phyloP scores from a whole-genome alignment of 305 asterid species.

The Solanum hybrid region DNA sequence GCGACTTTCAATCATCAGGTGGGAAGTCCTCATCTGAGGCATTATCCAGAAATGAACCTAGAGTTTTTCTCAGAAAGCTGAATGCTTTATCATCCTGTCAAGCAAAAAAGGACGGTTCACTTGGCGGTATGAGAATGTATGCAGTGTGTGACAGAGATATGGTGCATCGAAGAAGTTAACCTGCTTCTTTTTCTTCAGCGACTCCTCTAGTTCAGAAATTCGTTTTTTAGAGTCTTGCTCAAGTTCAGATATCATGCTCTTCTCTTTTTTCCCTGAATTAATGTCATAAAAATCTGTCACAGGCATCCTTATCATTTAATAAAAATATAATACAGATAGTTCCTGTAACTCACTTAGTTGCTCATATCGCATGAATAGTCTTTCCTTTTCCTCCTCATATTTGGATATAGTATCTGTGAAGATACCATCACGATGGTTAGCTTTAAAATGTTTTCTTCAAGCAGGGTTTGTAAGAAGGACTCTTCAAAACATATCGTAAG shows the following conservation, averaged over 20 bases:
- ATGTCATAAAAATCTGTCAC: neutral
- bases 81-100: slow-evolving; percentile 82
- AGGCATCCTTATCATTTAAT: neutral
- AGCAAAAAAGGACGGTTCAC: neutral
- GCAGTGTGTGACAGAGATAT: neutral
- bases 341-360: slow-evolving; percentile 59
- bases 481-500: neutral
- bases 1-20: slow-evolving; percentile 48
- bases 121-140: neutral
- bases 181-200: slow-evolving; percentile 90
- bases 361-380: slow-evolving; percentile 51
- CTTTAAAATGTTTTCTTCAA: neutral
- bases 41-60: slow-evolving; percentile 81
- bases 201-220: slow-evolving; percentile 76
- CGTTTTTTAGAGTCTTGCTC: slow-evolving; percentile 57
- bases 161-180: slow-evolving; percentile 22
- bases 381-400: slow-evolving; percentile 77
- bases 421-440: slow-evolving; percentile 8
- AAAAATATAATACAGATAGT: neutral
- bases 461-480: neutral
- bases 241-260: slow-evolving; percentile 52
- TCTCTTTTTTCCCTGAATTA: slow-evolving; percentile 78
- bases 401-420: slow-evolving; percentile 61
- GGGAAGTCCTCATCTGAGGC: slow-evolving; percentile 95
- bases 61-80: slow-evolving; percentile 69